A percentile compares a stretch with the other conserved stretches of the same genome.
phyloP scores from a whole-genome alignment of 345 rosid species.

The Arabidopsis suecica region DNA sequence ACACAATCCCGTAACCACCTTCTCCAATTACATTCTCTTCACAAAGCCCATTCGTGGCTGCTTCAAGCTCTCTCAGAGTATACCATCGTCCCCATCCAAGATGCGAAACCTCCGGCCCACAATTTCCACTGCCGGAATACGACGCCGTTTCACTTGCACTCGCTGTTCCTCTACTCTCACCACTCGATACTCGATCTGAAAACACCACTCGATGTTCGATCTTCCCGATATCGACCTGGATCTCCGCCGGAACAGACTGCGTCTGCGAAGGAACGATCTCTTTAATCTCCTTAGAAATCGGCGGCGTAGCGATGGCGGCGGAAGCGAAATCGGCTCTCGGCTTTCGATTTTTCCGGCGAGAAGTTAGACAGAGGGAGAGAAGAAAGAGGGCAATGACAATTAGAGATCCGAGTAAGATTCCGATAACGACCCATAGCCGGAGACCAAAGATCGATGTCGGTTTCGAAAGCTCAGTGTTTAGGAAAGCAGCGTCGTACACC shows the following conservation, averaged over 20 bases:
- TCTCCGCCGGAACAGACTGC: slow-evolving; percentile 62
- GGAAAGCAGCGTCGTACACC: slow-evolving; percentile 41
- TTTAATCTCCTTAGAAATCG: slow-evolving; percentile 78
- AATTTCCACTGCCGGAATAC: slow-evolving; percentile 46
- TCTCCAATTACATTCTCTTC: slow-evolving; percentile 86
- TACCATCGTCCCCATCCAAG: slow-evolving; percentile 69
- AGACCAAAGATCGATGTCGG: slow-evolving; percentile 85
- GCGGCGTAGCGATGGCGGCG: slow-evolving; percentile 45
- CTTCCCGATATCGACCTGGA: slow-evolving; percentile 91
- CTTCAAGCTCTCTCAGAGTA: slow-evolving; percentile 84
- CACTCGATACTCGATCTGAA: slow-evolving; percentile 74
- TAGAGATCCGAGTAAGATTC: slow-evolving; percentile 75
- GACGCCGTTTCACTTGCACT: slow-evolving; percentile 72
- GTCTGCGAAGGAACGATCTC: slow-evolving; percentile 62
- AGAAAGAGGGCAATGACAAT: slow-evolving; percentile 84
- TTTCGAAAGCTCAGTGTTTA: slow-evolving; percentile 55
- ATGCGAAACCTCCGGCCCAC: slow-evolving; percentile 63
- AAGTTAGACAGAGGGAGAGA: slow-evolving; percentile 76
- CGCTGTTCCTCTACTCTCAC: slow-evolving; percentile 74
- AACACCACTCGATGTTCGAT: slow-evolving; percentile 89
- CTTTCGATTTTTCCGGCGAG: slow-evolving; percentile 59
- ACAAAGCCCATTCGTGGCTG: slow-evolving; percentile 70
- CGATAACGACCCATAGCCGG: slow-evolving; percentile 73
- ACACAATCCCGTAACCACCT: slow-evolving; percentile 97
- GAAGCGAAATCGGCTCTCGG: slow-evolving; percentile 38